A percentile compares a stretch with the other conserved stretches of the same genome.
These are phyloP conservation scores for Xylaria grammica DNA, from an alignment of 495 filamentous ascomycete genomes.

Conservation along the genomic window DNA sequence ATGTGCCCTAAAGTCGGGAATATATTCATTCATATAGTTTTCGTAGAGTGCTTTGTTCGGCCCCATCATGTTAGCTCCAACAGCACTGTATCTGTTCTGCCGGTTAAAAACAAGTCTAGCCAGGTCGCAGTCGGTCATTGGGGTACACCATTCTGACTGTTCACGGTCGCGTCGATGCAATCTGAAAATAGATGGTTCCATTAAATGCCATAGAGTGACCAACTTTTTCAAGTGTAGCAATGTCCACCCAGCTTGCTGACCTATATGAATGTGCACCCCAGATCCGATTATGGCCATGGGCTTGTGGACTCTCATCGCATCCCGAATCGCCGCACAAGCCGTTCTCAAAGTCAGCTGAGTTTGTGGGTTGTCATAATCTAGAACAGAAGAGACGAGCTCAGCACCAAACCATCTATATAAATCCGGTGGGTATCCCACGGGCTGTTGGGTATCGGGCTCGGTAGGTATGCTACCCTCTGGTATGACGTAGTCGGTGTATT, in stretches of 20 bases:
- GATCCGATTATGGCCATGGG: neutral
- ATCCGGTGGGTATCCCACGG: neutral
- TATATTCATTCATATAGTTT: neutral
- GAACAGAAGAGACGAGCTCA: constrained; percentile 26
- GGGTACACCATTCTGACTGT: neutral
- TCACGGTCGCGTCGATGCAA: constrained; percentile 2
- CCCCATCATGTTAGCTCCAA: neutral
- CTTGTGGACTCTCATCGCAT: constrained; percentile 29
- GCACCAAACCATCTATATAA: constrained; percentile 27
- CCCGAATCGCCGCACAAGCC: constrained; percentile 23
- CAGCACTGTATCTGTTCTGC: neutral
- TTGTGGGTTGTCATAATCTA: constrained; percentile 19
- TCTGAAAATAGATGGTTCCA: neutral
- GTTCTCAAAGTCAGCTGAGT: constrained; percentile 6
- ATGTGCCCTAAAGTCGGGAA: neutral
- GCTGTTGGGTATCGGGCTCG: neutral
- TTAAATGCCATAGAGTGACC: constrained; percentile 3
- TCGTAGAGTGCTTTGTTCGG: neutral
- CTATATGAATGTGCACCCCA: constrained; percentile 31
- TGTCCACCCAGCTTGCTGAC: constrained; percentile 26
- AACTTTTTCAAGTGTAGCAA: constrained; percentile 32
- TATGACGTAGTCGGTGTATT: neutral
- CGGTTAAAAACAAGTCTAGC: neutral
- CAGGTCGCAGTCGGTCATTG: neutral
- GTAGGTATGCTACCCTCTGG: neutral